Evolutionary conservation across 139 green algal species (phyloP).

Genomic region (Edaphochlamys debaryana): DNA sequence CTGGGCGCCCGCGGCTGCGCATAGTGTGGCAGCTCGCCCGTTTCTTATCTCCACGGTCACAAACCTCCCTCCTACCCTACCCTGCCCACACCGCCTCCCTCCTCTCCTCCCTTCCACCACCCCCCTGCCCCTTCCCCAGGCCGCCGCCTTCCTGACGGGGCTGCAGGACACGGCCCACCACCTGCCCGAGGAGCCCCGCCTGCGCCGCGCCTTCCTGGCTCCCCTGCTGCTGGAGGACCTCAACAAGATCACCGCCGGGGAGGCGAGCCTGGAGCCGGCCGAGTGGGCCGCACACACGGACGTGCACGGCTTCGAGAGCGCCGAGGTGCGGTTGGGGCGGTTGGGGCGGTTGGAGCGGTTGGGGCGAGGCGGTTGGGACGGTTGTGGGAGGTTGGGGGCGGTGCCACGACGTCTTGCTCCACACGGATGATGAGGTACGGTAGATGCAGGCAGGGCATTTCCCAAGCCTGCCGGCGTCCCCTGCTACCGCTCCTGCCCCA

Average conservation of each 20-base stretch:
- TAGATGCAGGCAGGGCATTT: too few relatives aligned
- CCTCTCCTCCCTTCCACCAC: neutral
- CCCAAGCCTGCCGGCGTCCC: too few relatives aligned
- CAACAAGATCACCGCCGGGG: slow-evolving; percentile 34
- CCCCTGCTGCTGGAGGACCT: slow-evolving; percentile 33
- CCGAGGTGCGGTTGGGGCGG: neutral
- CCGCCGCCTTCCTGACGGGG: slow-evolving; percentile 28
- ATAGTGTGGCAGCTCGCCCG: too few relatives aligned
- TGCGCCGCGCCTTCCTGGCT: slow-evolving; percentile 34
- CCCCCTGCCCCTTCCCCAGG: neutral
- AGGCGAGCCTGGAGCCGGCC: slow-evolving; percentile 10
- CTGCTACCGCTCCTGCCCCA: too few relatives aligned
- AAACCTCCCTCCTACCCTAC: too few relatives aligned
- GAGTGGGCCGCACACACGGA: slow-evolving; percentile 35
- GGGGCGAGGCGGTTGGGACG: too few relatives aligned
- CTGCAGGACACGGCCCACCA: slow-evolving; percentile 27
- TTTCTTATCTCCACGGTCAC: too few relatives aligned
- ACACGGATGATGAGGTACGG: too few relatives aligned
- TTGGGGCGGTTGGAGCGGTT: too few relatives aligned
- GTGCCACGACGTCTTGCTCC: too few relatives aligned
- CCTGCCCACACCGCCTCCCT: neutral
- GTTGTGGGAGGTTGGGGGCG: too few relatives aligned
- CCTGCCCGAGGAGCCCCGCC: slow-evolving; percentile 26
- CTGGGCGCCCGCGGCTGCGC: too few relatives aligned
- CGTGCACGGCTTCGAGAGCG: slow-evolving; percentile 13